Evolutionary conservation across 441 rosid species (phyloP).

Genomic region (Jatropha multifida): DNA sequence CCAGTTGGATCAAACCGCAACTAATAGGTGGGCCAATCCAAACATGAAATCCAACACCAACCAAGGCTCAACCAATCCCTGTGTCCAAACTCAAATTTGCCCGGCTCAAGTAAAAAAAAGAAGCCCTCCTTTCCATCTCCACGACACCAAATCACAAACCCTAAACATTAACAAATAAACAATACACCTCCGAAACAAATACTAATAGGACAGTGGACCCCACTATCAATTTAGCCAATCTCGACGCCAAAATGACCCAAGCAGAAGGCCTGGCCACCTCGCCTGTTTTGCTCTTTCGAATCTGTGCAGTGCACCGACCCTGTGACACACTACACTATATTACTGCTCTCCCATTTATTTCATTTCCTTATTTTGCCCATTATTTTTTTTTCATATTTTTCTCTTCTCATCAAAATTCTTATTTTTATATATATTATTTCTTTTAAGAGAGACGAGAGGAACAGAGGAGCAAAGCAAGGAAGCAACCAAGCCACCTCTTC

Average conservation of each 20-base stretch:
- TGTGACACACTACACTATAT: not conserved
- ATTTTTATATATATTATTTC: not conserved
- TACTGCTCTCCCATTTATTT: not conserved
- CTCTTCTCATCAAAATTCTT: not conserved
- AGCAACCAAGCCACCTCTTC: not conserved
- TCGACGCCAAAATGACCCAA: not conserved
- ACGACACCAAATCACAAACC: not conserved
- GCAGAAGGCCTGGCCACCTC: not conserved
- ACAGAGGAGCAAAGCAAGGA: not conserved
- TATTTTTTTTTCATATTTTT: not conserved
- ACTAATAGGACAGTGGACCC: not conserved
- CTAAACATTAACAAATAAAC: not conserved
- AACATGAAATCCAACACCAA: not conserved
- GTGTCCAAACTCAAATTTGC: not conserved
- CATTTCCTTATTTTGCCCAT: not conserved
- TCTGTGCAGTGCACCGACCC: slow-evolving; percentile 17
- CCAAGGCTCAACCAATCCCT: not conserved
- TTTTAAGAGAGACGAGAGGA: not conserved
- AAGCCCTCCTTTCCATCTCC: not conserved
- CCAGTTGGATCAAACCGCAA: no score
- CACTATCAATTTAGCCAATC: slow-evolving; percentile 7
- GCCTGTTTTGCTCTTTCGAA: slow-evolving; percentile 5
- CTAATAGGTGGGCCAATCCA: not conserved
- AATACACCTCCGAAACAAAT: not conserved
- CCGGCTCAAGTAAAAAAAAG: not conserved